Evolutionary conservation across 208 protist species (phyloP).

Genomic region (Phytomonas sp.): DNA sequence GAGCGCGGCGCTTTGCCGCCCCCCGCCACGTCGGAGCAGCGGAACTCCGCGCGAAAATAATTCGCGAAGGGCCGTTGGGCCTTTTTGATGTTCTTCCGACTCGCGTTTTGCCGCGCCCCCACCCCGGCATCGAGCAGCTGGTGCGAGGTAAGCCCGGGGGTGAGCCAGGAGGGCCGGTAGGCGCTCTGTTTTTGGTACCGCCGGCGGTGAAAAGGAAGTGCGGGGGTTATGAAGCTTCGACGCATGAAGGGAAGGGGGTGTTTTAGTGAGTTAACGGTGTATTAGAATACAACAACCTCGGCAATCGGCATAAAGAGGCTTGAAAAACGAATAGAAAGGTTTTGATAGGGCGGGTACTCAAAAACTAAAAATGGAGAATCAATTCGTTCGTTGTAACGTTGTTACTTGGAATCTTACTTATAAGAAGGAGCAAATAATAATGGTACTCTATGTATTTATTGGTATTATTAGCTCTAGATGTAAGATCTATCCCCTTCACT

Average conservation of each 20-base stretch:
- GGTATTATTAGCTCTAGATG: not conserved
- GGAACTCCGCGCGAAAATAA: slow-evolving; percentile 70
- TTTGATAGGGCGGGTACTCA: not conserved
- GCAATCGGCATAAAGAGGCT: not conserved
- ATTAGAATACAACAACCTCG: not conserved
- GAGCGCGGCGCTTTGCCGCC: slow-evolving; percentile 26
- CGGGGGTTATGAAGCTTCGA: not conserved
- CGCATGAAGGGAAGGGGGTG: not conserved
- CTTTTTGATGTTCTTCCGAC: slow-evolving; percentile 63
- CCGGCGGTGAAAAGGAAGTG: not conserved
- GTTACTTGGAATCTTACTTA: not conserved
- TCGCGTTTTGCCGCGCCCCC: slow-evolving; percentile 54
- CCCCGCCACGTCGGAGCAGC: slow-evolving; percentile 23
- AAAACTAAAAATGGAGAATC: not conserved
- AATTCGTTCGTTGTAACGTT: not conserved
- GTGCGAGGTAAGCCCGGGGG: slow-evolving; percentile 49
- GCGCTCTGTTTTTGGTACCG: not conserved
- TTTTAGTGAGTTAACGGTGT: not conserved
- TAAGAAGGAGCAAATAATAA: not conserved
- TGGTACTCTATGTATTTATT: not conserved
- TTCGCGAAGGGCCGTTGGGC: slow-evolving; percentile 62
- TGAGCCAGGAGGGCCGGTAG: slow-evolving; percentile 42
- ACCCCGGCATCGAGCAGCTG: slow-evolving; percentile 78
- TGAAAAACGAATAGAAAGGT: not conserved
- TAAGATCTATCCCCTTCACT: not conserved